phyloP scores from a whole-genome alignment of 2,329 filamentous ascomycete genomes.

The Colletotrichum gloeosporioides region DNA sequence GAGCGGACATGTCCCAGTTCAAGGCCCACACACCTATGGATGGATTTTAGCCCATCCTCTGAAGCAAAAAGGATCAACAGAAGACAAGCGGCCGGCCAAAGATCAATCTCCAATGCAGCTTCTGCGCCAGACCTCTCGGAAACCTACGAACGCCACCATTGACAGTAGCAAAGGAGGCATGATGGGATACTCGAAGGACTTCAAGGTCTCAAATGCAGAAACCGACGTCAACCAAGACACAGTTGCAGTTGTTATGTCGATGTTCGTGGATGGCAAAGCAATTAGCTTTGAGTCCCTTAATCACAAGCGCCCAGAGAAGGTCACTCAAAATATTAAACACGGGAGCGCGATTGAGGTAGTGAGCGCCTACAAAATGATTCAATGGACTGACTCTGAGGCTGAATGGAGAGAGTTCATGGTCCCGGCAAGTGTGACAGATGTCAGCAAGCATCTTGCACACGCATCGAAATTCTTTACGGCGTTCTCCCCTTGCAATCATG shows the following conservation, averaged over 20 bases:
- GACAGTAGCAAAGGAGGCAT: not conserved
- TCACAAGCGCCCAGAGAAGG: not conserved
- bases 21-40: not conserved
- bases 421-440: not conserved
- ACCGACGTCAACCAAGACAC: not conserved
- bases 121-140: not conserved
- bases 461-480: not conserved
- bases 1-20: not conserved
- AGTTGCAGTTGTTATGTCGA: not conserved
- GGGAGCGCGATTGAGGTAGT: not conserved
- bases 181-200: too few species aligned
- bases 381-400: not conserved
- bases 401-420: not conserved
- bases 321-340: too few species aligned
- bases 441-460: not conserved
- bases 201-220: not conserved
- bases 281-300: not conserved
- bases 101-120: not conserved
- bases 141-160: rapidly evolving
- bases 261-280: not conserved
- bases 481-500: not conserved
- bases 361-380: not conserved
- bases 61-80: rapidly evolving
- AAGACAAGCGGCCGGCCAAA: not conserved
- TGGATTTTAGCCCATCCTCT: not conserved